phyloP scores from a whole-genome alignment of 2,329 filamentous ascomycete species.

The Aspergillus japonicus region DNA sequence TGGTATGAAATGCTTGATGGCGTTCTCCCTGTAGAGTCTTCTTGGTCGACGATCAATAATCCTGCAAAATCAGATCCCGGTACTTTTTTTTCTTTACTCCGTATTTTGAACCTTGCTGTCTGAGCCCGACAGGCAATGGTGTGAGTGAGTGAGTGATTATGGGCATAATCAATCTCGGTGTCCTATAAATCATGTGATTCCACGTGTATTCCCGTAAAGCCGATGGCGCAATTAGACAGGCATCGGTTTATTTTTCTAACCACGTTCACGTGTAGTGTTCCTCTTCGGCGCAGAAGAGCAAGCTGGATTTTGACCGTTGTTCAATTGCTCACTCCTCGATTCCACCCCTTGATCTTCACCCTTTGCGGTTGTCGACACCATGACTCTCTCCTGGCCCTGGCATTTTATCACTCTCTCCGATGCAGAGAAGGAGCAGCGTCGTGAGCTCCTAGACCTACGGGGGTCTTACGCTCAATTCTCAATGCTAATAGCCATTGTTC shows the following conservation, averaged over 20 bases:
- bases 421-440: constrained; percentile 51
- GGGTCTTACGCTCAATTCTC: constrained; percentile 58
- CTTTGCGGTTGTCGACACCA: constrained; percentile 9
- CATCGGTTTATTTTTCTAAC: constrained; percentile 1
- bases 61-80: constrained; percentile 15
- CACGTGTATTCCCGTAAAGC: constrained; percentile 1
- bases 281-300: background rate
- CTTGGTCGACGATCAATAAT: constrained; percentile 28
- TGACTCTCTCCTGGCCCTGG: constrained; percentile 45
- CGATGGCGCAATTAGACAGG: constrained; percentile 1
- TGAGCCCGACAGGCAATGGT: background rate
- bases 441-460: constrained; percentile 55
- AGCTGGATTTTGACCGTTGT: background rate
- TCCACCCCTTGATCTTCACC: background rate
- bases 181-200: constrained; percentile 3
- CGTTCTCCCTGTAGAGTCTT: constrained; percentile 39
- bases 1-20: constrained; percentile 37
- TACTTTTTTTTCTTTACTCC: background rate
- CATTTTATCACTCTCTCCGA: constrained; percentile 53
- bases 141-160: background rate
- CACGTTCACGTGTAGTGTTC: constrained; percentile 1
- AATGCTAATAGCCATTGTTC: constrained; percentile 46
- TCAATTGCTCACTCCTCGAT: background rate
- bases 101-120: background rate
- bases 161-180: background rate